Base-by-base conservation (phyloP, 305 asterid species). In the Fraxinus angustifolia region DNA sequence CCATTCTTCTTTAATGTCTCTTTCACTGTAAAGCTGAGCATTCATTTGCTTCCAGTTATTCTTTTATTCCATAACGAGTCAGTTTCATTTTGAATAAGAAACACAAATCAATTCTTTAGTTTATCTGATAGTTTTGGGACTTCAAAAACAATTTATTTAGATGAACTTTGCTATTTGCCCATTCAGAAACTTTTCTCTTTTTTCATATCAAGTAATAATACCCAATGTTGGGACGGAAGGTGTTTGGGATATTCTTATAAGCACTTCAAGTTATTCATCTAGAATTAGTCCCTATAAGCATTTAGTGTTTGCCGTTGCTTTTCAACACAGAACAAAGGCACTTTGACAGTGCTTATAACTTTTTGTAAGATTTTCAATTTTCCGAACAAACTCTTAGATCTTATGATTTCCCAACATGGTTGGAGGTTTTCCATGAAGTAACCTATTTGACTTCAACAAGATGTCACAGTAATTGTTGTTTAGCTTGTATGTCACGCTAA, bases 141-240 rank as follows among this genome's bases (percentile, higher is more conserved):
- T 38, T 36, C 8, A 6, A 73, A 75, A 71, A 30, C 40, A 31
- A 58, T n/a, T 28, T 72, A 62, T 23, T 26, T 79, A 67, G 38
- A 36, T 31, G 58, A 42, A 30, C 67, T 60, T 56, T 14, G 21
- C 35, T 78, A 26, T 42, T 53, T 82, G 68, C 75, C 1, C 42
- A 34, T 76, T 76, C 76, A 79, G 58, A 75, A 71, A 70, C 19
- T 65, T 26, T 26, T 28, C 19, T 67, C 36, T 4, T 28, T 23
- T 23, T 23, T 8, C 33, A 67, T 12, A 28, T 28, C 14, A 67
- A 12, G n/a, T 67, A 80, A 53, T 71, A 75, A 48, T 31, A 56
- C 38, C 74, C 56, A 79, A 77, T 71, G 42, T 77, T 77, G 76
- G 77, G 21, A 50, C 70, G 34, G 77, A 67, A 67, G 74, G 35